Conservation (phyloP, 1,284 basidiomycete species). For the Inonotus obliquus region DNA sequence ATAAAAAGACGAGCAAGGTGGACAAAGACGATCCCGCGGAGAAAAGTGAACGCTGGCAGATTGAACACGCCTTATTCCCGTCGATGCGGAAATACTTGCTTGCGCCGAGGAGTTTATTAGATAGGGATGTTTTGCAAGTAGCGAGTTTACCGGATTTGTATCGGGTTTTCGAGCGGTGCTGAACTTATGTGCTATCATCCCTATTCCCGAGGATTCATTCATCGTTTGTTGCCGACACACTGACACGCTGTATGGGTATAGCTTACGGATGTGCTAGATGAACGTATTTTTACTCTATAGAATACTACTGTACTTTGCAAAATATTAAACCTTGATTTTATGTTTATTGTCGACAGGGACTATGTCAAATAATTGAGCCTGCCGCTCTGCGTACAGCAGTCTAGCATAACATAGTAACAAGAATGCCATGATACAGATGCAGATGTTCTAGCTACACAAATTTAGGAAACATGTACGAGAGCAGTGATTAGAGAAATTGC, state of each 20-base stretch:
- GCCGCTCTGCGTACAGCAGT: no score
- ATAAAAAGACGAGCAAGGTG: slow-evolving; percentile 25
- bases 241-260: no score
- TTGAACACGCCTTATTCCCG: slow-evolving; percentile 86
- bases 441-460: no score
- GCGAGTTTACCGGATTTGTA: slow-evolving; percentile 87
- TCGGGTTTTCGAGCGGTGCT: slow-evolving; percentile 88
- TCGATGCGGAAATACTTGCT: slow-evolving; percentile 71
- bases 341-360: no score
- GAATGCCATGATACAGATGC: neutral
- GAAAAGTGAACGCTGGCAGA: slow-evolving; percentile 73
- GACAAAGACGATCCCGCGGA: slow-evolving; percentile 29
- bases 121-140: slow-evolving; percentile 77
- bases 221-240: neutral
- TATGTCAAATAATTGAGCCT: no score
- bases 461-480: no score
- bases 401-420: no score
- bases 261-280: no score
- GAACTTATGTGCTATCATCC: slow-evolving; percentile 16
- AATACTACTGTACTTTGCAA: no score
- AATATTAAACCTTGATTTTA: no score
- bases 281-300: no score
- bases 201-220: neutral
- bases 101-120: slow-evolving; percentile 65
- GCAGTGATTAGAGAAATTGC: neutral